Evolutionary conservation across 441 rosid species (phyloP).

Genomic region (Geranium incanum): DNA sequence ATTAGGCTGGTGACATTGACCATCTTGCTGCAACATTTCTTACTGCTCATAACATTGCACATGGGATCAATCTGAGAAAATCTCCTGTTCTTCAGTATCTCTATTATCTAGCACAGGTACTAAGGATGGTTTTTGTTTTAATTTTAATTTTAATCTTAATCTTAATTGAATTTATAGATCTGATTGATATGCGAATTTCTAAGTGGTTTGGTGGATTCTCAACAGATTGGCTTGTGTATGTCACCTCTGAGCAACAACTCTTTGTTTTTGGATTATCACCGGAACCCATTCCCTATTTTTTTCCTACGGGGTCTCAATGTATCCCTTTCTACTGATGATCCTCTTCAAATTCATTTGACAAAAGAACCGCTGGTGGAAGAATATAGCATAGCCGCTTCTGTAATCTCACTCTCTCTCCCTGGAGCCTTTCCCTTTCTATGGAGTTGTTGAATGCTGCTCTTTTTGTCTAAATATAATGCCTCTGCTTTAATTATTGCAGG

Average conservation of each 20-base stretch:
- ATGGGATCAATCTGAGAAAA: slow-evolving; percentile 90
- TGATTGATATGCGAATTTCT: slow-evolving; percentile 13
- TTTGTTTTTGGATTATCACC: slow-evolving; percentile 85
- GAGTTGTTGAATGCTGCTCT: neutral
- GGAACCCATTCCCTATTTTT: slow-evolving; percentile 86
- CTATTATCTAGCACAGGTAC: slow-evolving; percentile 89
- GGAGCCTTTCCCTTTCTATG: neutral
- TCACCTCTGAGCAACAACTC: slow-evolving; percentile 99
- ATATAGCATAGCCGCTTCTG: slow-evolving; percentile 99
- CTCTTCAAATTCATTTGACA: slow-evolving; percentile 94
- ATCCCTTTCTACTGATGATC: slow-evolving; percentile 96
- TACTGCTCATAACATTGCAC: slow-evolving; percentile 85
- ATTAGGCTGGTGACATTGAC: slow-evolving; percentile 97
- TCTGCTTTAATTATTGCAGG: slow-evolving; percentile 34
- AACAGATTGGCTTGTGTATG: slow-evolving; percentile 95
- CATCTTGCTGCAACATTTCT: slow-evolving; percentile 98
- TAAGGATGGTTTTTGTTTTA: neutral
- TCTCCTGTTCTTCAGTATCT: slow-evolving; percentile 99
- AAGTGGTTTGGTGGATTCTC: slow-evolving; percentile 18
- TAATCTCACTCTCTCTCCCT: slow-evolving; percentile 37
- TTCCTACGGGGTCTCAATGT: slow-evolving; percentile 94
- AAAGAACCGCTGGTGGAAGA: slow-evolving; percentile 98
- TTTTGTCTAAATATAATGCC: neutral
- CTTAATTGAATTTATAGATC: neutral
- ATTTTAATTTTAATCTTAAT: neutral